Base-by-base conservation (phyloP, 352 stramenopile genomes). In the Phytopythium sindhum region DNA sequence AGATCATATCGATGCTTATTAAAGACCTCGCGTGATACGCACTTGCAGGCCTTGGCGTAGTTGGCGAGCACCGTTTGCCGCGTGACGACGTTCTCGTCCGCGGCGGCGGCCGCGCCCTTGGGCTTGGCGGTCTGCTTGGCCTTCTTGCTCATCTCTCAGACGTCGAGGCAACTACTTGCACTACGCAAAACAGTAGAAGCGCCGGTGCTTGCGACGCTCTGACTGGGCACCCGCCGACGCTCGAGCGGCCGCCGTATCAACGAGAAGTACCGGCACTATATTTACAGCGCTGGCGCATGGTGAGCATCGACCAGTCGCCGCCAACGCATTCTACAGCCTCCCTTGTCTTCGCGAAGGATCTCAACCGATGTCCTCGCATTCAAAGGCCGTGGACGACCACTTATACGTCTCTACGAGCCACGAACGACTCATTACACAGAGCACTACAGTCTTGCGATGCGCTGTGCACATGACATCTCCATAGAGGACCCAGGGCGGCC, bases 41-140 rank as follows among this genome's bases (percentile, higher is more conserved):
- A 93, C 80, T 88, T 89, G 78, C 85, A 93, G 17, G 88, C 73
- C 67, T 93, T 93, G 68, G 71, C 69, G 58, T 91, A 93, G 68
- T 90, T 91, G 29, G 65, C 51, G 9, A 83, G 55, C 26, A 90
- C 69, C 59, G 88, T 91, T 52, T 78, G 67, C 14, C 83, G 67
- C 44, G 82, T 90, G 31, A 93, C 83, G 29, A 64, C 67, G 57
- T 86, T 89, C 72, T 91, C 85, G 23, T 89, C 80, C 37, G 75
- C 79, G 21, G 78, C 77, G 0, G 68, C 72, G 4, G 79, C 69
- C 67, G 88, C 89, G 24, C 68, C 70, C 60, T 84, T 86, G 45
- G 70, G 54, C 60, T 86, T 84, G 56, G 63, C 65, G 9, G 47
- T 57, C 39, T 70, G 71, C 59, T 65, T 59, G 29, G 52, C 63